Evolutionary conservation across 2,329 filamentous ascomycete genomes (phyloP).

Genomic region (Penicillium sp.): DNA sequence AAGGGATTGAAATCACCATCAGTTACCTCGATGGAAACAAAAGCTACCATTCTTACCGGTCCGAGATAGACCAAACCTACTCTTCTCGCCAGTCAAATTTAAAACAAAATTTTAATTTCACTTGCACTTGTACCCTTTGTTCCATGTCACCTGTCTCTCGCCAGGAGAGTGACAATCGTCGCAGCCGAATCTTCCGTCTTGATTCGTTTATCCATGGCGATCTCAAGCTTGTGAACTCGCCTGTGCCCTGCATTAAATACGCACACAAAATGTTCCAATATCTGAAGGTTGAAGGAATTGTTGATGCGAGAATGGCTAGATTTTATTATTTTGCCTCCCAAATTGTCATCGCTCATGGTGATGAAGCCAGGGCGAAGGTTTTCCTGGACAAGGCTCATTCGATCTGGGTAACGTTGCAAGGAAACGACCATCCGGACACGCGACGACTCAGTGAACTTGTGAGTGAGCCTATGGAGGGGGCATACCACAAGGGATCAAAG

Average conservation of each 20-base stretch:
- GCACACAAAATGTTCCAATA: neutral
- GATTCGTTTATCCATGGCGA: neutral
- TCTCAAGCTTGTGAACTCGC: neutral
- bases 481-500: neutral
- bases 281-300: neutral
- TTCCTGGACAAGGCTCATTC: neutral
- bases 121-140: neutral
- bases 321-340: neutral
- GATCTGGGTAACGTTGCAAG: neutral
- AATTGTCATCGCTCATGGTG: neutral
- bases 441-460: neutral
- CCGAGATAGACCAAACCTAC: too few species aligned
- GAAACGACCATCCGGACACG: neutral
- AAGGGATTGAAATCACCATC: neutral
- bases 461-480: neutral
- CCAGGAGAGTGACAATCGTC: neutral
- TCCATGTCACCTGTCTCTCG: neutral
- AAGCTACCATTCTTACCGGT: too few species aligned
- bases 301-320: neutral
- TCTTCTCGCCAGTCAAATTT: neutral
- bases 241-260: neutral
- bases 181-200: neutral
- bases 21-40: neutral
- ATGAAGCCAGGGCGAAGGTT: neutral
- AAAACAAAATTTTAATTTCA: neutral